Evolutionary conservation across 2,329 filamentous ascomycete genomes (phyloP), one percentile per base, ranked within the genome.

Genomic region (Verticillium nubilum): DNA sequence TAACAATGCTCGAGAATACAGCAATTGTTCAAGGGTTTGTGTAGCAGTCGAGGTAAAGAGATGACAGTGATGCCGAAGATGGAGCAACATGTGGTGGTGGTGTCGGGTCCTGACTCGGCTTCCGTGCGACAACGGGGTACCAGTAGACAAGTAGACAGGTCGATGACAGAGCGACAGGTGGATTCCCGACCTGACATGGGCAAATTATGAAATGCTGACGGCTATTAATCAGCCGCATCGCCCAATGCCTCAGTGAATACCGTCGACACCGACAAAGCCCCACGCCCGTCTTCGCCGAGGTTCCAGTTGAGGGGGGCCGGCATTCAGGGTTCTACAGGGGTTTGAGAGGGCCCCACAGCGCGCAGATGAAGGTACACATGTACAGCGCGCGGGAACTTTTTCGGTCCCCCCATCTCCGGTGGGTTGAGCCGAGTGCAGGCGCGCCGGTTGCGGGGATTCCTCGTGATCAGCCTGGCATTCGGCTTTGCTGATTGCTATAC

Each of bases 281-380:
- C 42, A n/a, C 42, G 42, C 42, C 29, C 19, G n/a, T 26, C 42
- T 56, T 56, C 54, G 54, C 54, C 54, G 54, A 56, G 54, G 54
- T 56, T 56, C 54, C 25, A 19, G 25, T 53, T 12, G 52, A 27
- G 27, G 13, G n/a, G 17, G 19, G 52, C 28, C 52, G 50, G 12
- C 13, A 19, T 54, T 54, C 28, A 54, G 52, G 52, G 52, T 54
- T 54, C 28, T 50, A 10, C 19, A 50, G 19, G 42, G 42, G 42
- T 13, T 50, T 23, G 9, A 23, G 19, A 7, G 19, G 19, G 19
- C 19, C 42, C n/a, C 42, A 23, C 19, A 50, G 42, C 42, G 42
- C 19, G 25, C 27, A 29, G 13, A 29, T 9, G n/a, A n/a, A n/a
- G n/a, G 28, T 12, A 31, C 52, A 54, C 29, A 35, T 15, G 54